phyloP scores from a whole-genome alignment of 2,329 filamentous ascomycete genomes.

The Gaeumannomyces sp. region DNA sequence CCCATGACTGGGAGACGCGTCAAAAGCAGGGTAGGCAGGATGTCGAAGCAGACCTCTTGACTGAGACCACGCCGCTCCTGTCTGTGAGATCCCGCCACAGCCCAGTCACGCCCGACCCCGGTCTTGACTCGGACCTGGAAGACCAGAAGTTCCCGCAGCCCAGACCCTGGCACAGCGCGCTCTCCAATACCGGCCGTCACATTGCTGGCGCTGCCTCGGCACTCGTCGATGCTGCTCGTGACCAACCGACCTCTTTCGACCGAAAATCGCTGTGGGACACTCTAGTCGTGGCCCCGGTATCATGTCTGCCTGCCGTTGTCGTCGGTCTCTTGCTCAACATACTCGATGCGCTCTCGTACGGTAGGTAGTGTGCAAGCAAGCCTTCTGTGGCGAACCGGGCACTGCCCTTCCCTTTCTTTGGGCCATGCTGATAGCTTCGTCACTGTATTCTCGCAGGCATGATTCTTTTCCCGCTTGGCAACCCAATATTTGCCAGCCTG shows the following conservation, averaged over 20 bases:
- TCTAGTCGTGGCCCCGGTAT: slow-evolving; percentile 59
- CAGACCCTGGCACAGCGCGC: background rate
- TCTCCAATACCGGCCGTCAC: background rate
- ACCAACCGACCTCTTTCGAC: slow-evolving; percentile 66
- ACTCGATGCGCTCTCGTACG: slow-evolving; percentile 90
- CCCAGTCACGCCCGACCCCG: slow-evolving; percentile 21
- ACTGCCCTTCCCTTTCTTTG: background rate
- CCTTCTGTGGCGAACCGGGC: background rate
- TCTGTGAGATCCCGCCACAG: slow-evolving; percentile 25
- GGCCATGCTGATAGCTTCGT: slow-evolving; percentile 9
- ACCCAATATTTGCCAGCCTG: slow-evolving; percentile 75
- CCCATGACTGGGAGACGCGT: slow-evolving; percentile 2
- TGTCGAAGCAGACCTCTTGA: slow-evolving; percentile 12
- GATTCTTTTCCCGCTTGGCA: slow-evolving; percentile 90
- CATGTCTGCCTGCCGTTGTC: slow-evolving; percentile 76
- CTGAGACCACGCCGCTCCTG: slow-evolving; percentile 45
- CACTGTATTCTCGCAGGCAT: slow-evolving; percentile 50
- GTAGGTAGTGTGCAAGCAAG: slow-evolving; percentile 32
- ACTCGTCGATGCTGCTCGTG: slow-evolving; percentile 31
- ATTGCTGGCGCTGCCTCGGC: slow-evolving; percentile 16
- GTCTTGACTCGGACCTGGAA: slow-evolving; percentile 37
- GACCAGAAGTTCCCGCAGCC: slow-evolving; percentile 34
- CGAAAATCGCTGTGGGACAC: slow-evolving; percentile 56
- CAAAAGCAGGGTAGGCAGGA: slow-evolving; percentile 8
- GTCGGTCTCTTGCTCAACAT: slow-evolving; percentile 88